Evolutionary conservation across 164 flowering plant species (phyloP).

Genomic region (Magnolia changhungtana): DNA sequence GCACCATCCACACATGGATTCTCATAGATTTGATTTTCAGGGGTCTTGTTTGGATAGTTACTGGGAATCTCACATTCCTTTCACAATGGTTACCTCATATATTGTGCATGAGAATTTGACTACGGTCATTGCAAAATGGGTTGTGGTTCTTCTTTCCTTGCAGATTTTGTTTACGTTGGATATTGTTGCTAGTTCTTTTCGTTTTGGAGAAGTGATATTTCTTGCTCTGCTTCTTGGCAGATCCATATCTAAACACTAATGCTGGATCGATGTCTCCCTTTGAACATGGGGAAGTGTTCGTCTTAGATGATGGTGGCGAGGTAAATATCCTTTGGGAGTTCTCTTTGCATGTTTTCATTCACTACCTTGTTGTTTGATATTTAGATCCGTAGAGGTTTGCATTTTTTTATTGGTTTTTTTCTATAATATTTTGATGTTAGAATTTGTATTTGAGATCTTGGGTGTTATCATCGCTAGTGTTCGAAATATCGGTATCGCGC

Average conservation of each 20-base stretch:
- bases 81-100: too few relatives aligned
- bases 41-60: too few relatives aligned
- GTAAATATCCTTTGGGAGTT: slow-evolving; percentile 28
- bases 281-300: slow-evolving; percentile 96
- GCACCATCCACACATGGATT: too few relatives aligned
- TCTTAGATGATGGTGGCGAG: slow-evolving; percentile 97
- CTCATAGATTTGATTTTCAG: too few relatives aligned
- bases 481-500: too few relatives aligned
- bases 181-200: neutral
- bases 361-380: neutral
- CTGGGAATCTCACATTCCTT: too few relatives aligned
- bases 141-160: too few relatives aligned
- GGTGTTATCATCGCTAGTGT: neutral
- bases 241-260: slow-evolving; percentile 93
- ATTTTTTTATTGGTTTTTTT: neutral
- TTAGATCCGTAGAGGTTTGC: neutral
- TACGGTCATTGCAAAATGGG: too few relatives aligned
- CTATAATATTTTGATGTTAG: neutral
- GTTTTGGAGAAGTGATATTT: neutral
- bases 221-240: slow-evolving; percentile 36
- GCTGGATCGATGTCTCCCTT: slow-evolving; percentile 99
- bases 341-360: neutral
- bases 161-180: neutral
- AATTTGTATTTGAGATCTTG: neutral
- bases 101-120: too few relatives aligned